Percentiles rank a stretch among this genome's conserved stretches.
These are phyloP conservation scores for Buxus sempervirens DNA, from an alignment of 164 flowering plant genomes.

Conservation along the genomic window DNA sequence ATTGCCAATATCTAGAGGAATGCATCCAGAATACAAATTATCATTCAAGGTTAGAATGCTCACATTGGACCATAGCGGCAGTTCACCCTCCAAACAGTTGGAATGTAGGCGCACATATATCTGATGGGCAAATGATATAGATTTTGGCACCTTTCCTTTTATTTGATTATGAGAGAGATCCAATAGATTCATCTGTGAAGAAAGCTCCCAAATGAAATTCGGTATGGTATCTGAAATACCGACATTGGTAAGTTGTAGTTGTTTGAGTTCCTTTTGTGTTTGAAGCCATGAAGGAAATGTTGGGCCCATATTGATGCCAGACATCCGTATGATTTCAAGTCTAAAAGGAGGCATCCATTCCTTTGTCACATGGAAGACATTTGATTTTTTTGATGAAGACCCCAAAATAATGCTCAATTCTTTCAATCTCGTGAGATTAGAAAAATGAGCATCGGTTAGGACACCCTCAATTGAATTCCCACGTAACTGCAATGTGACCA, in stretches of 20 bases:
- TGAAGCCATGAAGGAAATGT: conserved; percentile 14
- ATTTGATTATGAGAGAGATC: neutral
- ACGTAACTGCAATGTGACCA: neutral
- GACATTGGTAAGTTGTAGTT: neutral
- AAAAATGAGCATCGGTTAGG: neutral
- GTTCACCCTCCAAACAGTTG: no score
- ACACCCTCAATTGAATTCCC: neutral
- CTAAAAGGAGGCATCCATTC: conserved; percentile 12
- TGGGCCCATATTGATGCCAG: neutral
- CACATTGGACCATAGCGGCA: no score
- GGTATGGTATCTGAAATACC: conserved; percentile 7
- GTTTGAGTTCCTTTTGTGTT: conserved; percentile 5
- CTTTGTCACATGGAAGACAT: neutral
- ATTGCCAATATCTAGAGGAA: no score
- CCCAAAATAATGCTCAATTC: neutral
- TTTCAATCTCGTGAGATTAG: neutral
- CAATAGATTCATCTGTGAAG: neutral
- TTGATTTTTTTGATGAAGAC: neutral
- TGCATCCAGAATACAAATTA: no score
- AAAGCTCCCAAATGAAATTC: neutral
- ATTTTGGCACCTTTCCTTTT: no score
- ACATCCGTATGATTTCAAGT: neutral
- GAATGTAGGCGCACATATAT: no score
- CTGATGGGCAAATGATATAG: no score
- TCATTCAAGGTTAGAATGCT: no score